A percentile compares a stretch with the other conserved stretches of the same genome.
phyloP scores from a whole-genome alignment of 345 rosid species.

The Bruguiera gymnorhiza region DNA sequence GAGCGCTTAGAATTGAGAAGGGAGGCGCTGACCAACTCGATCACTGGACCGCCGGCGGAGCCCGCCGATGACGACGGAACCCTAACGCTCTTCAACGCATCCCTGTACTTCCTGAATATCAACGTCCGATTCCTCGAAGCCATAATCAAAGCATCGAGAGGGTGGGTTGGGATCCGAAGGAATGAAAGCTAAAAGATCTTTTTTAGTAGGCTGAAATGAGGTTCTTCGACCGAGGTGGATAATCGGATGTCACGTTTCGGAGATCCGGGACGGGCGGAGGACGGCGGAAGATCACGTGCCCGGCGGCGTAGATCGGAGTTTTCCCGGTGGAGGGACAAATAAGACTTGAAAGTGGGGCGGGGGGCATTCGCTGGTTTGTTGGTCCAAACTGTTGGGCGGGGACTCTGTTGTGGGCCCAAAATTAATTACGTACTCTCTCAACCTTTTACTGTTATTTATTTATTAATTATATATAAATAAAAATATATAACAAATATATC shows the following conservation, averaged over 20 bases:
- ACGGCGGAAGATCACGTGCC: not conserved
- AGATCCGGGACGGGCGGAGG: conserved; percentile 2
- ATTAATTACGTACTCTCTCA: no score
- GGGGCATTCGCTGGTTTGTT: not conserved
- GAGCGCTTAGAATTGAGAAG: conserved; percentile 58
- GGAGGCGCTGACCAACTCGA: conserved; percentile 85
- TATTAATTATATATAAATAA: no score
- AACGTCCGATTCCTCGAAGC: conserved; percentile 84
- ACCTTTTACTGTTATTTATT: no score
- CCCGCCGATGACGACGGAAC: conserved; percentile 44
- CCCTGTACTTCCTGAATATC: conserved; percentile 69
- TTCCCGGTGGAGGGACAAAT: not conserved
- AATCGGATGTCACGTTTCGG: not conserved
- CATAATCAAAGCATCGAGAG: conserved; percentile 29
- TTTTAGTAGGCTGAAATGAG: no score
- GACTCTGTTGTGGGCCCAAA: not conserved
- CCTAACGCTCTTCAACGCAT: conserved; percentile 86
- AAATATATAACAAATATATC: no score
- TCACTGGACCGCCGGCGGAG: conserved; percentile 69
- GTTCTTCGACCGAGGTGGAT: no score
- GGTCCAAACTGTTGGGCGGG: conserved; percentile 5
- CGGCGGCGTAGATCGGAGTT: not conserved
- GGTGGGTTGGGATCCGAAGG: not conserved
- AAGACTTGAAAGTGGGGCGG: not conserved
- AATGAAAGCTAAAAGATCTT: not conserved